Conservation (phyloP, 352 stramenopile genomes). For the Peronospora belbahrii region DNA sequence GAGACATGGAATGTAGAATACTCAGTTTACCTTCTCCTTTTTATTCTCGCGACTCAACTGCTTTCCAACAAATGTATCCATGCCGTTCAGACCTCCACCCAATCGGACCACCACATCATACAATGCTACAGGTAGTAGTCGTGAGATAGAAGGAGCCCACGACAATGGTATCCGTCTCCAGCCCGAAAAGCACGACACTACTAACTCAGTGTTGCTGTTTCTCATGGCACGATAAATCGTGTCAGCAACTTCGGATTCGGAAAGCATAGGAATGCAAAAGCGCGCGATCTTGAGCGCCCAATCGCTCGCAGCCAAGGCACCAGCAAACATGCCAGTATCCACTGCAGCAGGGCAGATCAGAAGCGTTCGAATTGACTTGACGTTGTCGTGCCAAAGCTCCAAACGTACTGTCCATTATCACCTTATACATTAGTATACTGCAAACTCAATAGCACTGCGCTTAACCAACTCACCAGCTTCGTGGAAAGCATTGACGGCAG, state of each 20-base stretch:
- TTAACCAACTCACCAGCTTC: slow-evolving; percentile 32
- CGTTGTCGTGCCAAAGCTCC: slow-evolving; percentile 56
- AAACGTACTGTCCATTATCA: slow-evolving; percentile 43
- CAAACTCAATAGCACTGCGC: background rate
- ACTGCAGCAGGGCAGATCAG: slow-evolving; percentile 68
- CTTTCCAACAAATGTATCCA: slow-evolving; percentile 72
- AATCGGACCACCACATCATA: slow-evolving; percentile 50
- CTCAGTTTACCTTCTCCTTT: slow-evolving; percentile 11
- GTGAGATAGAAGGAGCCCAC: slow-evolving; percentile 40
- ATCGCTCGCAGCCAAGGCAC: slow-evolving; percentile 32
- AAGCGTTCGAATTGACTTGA: slow-evolving; percentile 54
- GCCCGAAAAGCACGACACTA: slow-evolving; percentile 58
- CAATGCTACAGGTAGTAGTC: slow-evolving; percentile 45
- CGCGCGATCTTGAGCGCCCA: slow-evolving; percentile 30
- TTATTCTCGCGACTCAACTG: slow-evolving; percentile 30
- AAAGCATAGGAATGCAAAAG: slow-evolving; percentile 44
- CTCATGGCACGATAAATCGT: slow-evolving; percentile 51
- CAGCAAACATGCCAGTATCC: slow-evolving; percentile 73
- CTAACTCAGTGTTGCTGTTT: slow-evolving; percentile 33
- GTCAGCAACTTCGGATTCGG: slow-evolving; percentile 39
- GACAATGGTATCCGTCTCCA: slow-evolving; percentile 46
- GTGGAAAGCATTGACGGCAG: slow-evolving; percentile 64
- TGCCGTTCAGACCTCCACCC: slow-evolving; percentile 55
- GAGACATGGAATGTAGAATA: background rate
- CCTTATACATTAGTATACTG: background rate